Percentiles rank a stretch among this genome's conserved stretches.
Evolutionary conservation across 2,329 filamentous ascomycete genomes (phyloP).

Genomic region (Xylaria sp.): DNA sequence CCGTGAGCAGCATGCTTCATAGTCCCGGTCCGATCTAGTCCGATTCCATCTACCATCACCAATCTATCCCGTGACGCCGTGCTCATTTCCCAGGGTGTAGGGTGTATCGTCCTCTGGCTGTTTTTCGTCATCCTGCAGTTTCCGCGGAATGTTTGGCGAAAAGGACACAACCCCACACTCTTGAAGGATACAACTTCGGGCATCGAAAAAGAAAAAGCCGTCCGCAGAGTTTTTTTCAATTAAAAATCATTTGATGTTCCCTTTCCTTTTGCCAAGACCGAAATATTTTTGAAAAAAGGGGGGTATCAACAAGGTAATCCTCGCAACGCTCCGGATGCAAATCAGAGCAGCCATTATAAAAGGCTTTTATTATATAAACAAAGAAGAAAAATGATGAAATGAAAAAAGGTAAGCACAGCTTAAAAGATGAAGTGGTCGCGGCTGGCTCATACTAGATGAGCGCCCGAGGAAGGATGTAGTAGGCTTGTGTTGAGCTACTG

Average conservation of each 20-base stretch:
- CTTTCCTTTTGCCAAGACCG: slow-evolving; percentile 16
- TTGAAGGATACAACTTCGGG: neutral
- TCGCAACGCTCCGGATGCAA: slow-evolving; percentile 16
- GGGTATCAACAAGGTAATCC: slow-evolving; percentile 31
- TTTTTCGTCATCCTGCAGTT: neutral
- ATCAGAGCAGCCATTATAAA: slow-evolving; percentile 14
- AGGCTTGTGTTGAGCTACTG: too few species aligned
- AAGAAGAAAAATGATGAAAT: neutral
- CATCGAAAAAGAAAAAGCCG: slow-evolving; percentile 2
- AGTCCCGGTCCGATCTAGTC: slow-evolving; percentile 6
- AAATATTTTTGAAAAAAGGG: too few species aligned
- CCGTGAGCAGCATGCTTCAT: slow-evolving; percentile 5
- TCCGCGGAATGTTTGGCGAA: neutral
- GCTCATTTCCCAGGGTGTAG: neutral
- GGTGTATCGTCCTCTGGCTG: slow-evolving; percentile 7
- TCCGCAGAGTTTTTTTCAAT: too few species aligned
- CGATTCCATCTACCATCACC: too few species aligned
- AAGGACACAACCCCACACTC: neutral
- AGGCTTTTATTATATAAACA: neutral
- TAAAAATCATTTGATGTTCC: slow-evolving; percentile 5
- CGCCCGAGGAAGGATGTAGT: too few species aligned
- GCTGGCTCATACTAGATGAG: too few species aligned
- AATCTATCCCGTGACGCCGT: slow-evolving; percentile 19
- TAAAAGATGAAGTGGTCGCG: too few species aligned
- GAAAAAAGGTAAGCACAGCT: slow-evolving; percentile 12